Percentiles rank a stretch among this genome's conserved stretches.
Conservation (phyloP, 1,139 yeast genomes). For the Pichia sp. region DNA sequence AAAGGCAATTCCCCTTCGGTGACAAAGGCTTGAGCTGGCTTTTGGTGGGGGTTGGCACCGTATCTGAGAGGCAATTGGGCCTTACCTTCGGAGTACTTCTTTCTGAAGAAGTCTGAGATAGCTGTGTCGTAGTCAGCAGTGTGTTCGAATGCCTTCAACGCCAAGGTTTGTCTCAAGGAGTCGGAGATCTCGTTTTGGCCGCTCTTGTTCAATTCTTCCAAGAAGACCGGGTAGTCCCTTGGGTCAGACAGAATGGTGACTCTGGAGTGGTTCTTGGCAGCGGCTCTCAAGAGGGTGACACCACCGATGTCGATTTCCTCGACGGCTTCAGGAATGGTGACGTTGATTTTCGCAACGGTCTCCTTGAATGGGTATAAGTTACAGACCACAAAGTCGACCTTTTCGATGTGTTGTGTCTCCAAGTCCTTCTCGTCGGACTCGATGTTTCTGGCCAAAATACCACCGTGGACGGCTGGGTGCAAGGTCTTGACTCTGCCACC, state of each 20-base stretch:
- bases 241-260: slow-evolving; percentile 96
- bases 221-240: slow-evolving; percentile 78
- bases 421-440: slow-evolving; percentile 88
- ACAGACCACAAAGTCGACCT: slow-evolving; percentile 95
- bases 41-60: slow-evolving; percentile 99
- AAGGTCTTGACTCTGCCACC: slow-evolving; percentile 98
- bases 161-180: slow-evolving; percentile 75
- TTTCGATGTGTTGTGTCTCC: slow-evolving; percentile 81
- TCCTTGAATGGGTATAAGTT: slow-evolving; percentile 97
- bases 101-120: slow-evolving; percentile 94
- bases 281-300: slow-evolving; percentile 94
- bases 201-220: slow-evolving; percentile 56
- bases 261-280: slow-evolving; percentile 96
- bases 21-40: slow-evolving; percentile 96
- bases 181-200: slow-evolving; percentile 60
- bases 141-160: slow-evolving; percentile 96
- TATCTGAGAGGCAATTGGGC: slow-evolving; percentile 92
- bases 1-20: slow-evolving; percentile 83
- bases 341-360: slow-evolving; percentile 92
- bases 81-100: slow-evolving; percentile 85
- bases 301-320: slow-evolving; percentile 99
- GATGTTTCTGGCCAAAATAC: slow-evolving; percentile 90
- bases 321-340: slow-evolving; percentile 94
- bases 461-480: slow-evolving; percentile 99
- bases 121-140: slow-evolving; percentile 97